Evolutionary conservation across 768 basidiomycete genomes (phyloP).

Genomic region (Pseudohyphozyma bogoriensis): DNA sequence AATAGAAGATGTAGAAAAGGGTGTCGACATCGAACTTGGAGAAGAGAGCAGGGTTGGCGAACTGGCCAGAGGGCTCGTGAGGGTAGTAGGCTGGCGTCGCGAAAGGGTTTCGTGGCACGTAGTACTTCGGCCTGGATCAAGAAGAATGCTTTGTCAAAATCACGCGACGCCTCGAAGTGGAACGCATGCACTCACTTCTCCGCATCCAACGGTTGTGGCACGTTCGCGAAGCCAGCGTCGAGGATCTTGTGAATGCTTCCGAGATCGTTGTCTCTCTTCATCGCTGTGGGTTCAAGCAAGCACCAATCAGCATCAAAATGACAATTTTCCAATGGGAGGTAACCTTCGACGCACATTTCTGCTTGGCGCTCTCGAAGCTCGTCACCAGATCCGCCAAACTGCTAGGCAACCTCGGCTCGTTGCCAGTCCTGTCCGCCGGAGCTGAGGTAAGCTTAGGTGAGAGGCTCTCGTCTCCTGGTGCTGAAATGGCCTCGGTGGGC

Average conservation of each 20-base stretch:
- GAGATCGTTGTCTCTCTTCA: conserved; percentile 49
- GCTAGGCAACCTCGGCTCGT: conserved; percentile 52
- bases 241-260: conserved; percentile 86
- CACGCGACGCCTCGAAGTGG: not conserved
- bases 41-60: conserved; percentile 76
- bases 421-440: conserved; percentile 26
- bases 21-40: conserved; percentile 92
- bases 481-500: not conserved
- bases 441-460: not conserved
- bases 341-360: conserved; percentile 79
- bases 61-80: conserved; percentile 66
- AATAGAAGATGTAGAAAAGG: conserved; percentile 97
- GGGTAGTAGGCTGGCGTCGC: conserved; percentile 90
- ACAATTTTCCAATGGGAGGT: no score
- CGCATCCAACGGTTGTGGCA: conserved; percentile 86
- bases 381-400: conserved; percentile 84
- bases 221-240: conserved; percentile 76
- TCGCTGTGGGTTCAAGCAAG: no score
- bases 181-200: conserved; percentile 57
- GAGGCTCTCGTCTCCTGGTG: not conserved
- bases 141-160: conserved; percentile 6
- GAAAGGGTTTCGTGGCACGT: conserved; percentile 84
- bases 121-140: conserved; percentile 77
- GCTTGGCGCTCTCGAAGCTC: conserved; percentile 91
- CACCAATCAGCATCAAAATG: no score